Evolutionary conservation across 495 filamentous ascomycete species (phyloP).

Genomic region (Daldinia vernicosa): DNA sequence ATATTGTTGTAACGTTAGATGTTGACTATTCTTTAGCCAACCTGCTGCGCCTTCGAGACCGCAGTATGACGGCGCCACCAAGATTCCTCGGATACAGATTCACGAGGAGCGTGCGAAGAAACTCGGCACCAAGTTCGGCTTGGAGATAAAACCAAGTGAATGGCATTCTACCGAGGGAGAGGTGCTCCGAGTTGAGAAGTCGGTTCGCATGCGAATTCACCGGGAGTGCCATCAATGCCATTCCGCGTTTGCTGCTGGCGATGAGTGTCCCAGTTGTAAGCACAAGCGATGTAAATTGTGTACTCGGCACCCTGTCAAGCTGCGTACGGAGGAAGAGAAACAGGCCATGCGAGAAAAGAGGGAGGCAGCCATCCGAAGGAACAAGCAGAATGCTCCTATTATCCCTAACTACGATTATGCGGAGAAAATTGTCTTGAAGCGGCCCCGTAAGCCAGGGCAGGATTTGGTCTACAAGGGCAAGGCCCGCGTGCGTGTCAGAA

Average conservation of each 20-base stretch:
- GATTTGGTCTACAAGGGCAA: conserved; percentile 71
- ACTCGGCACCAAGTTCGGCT: conserved; percentile 77
- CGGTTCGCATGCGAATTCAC: conserved; percentile 90
- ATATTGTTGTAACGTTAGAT: conserved; percentile 4
- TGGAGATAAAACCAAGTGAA: conserved; percentile 74
- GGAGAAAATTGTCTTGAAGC: conserved; percentile 60
- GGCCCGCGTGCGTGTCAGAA: conserved; percentile 73
- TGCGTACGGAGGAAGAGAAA: conserved; percentile 58
- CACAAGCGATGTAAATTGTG: conserved; percentile 83
- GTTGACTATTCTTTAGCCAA: conserved; percentile 24
- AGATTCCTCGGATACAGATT: conserved; percentile 57
- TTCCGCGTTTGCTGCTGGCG: conserved; percentile 74
- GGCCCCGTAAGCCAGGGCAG: conserved; percentile 72
- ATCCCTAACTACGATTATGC: conserved; percentile 57
- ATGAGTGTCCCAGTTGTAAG: conserved; percentile 74
- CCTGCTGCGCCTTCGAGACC: conserved; percentile 40
- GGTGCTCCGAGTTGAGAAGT: conserved; percentile 80
- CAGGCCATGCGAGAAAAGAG: conserved; percentile 56
- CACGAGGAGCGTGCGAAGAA: conserved; percentile 75
- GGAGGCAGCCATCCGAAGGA: conserved; percentile 58
- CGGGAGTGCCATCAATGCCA: conserved; percentile 82
- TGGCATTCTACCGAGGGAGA: conserved; percentile 68
- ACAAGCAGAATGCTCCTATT: conserved; percentile 58
- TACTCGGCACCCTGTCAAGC: conserved; percentile 70
- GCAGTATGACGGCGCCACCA: conserved; percentile 48